A percentile compares a stretch with the other conserved stretches of the same genome.
phyloP scores from a whole-genome alignment of 306 rosid species.

The Gynostemma pentaphyllum region DNA sequence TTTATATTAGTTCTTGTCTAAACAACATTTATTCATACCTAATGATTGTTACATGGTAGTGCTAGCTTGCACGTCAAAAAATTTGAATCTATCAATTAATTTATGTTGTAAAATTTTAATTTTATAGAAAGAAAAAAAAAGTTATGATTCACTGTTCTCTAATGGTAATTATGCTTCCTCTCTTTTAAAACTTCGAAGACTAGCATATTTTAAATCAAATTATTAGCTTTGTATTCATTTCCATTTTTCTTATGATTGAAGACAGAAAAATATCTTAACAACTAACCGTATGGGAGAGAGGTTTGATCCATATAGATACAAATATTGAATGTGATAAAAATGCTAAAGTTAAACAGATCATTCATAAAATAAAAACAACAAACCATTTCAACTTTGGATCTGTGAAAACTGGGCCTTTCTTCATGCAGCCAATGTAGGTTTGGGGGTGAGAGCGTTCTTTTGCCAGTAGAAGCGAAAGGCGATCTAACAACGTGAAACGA shows the following conservation, averaged over 20 bases:
- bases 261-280: not conserved
- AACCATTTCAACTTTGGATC: conserved; percentile 95
- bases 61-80: not conserved
- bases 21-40: not conserved
- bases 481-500: conserved; percentile 45
- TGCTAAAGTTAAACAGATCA: not conserved
- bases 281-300: not conserved
- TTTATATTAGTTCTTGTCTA: not conserved
- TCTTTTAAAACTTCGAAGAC: not conserved
- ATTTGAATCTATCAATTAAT: not conserved
- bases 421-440: conserved; percentile 98
- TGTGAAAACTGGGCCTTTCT: conserved; percentile 93
- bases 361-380: conserved; percentile 14
- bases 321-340: not conserved
- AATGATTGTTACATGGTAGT: not conserved
- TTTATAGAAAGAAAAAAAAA: not conserved
- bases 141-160: not conserved
- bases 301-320: not conserved
- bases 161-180: not conserved
- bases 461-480: conserved; percentile 71
- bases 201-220: not conserved
- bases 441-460: conserved; percentile 75
- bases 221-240: not conserved
- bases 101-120: not conserved
- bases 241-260: not conserved